Conservation (phyloP, 2,329 filamentous ascomycete species). For the Tolypocladium guangdongense region DNA sequence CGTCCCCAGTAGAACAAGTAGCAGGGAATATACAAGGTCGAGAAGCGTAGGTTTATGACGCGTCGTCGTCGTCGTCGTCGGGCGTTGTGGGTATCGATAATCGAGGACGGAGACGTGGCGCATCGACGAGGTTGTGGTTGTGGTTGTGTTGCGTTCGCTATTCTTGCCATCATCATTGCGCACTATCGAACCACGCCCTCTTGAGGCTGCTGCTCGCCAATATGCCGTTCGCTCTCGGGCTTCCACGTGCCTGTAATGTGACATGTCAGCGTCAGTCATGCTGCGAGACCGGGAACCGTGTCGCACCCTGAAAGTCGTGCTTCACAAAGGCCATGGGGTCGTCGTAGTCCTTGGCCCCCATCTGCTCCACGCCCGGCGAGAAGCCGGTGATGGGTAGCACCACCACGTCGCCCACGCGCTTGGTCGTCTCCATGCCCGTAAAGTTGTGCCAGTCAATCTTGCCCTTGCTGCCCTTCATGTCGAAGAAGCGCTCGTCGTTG, state of each 20-base stretch:
- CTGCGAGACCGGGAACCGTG: slow-evolving; percentile 9
- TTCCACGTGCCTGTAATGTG: slow-evolving; percentile 57
- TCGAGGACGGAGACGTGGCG: background rate
- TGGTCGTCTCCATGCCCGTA: slow-evolving; percentile 71
- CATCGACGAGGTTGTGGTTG: background rate
- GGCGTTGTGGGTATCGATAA: background rate
- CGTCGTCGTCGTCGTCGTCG: background rate
- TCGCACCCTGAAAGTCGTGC: slow-evolving; percentile 83
- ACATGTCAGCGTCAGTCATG: slow-evolving; percentile 4
- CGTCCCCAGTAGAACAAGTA: background rate
- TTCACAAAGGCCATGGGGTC: slow-evolving; percentile 97
- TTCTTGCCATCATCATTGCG: background rate
- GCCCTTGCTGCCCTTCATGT: slow-evolving; percentile 58
- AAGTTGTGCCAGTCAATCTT: slow-evolving; percentile 83
- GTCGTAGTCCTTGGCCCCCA: slow-evolving; percentile 79
- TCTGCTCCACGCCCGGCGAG: slow-evolving; percentile 86
- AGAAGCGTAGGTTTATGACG: background rate
- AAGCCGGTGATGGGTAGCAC: slow-evolving; percentile 95
- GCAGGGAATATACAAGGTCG: background rate
- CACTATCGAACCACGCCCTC: no score
- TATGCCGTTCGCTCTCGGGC: slow-evolving; percentile 59
- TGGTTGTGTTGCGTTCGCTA: background rate
- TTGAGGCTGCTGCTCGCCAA: slow-evolving; percentile 36
- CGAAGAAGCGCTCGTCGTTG: slow-evolving; percentile 83
- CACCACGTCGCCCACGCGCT: slow-evolving; percentile 86